A percentile compares a stretch with the other conserved stretches of the same genome.
phyloP scores from a whole-genome alignment of 257 asterid species.

The Prunella vulgaris region DNA sequence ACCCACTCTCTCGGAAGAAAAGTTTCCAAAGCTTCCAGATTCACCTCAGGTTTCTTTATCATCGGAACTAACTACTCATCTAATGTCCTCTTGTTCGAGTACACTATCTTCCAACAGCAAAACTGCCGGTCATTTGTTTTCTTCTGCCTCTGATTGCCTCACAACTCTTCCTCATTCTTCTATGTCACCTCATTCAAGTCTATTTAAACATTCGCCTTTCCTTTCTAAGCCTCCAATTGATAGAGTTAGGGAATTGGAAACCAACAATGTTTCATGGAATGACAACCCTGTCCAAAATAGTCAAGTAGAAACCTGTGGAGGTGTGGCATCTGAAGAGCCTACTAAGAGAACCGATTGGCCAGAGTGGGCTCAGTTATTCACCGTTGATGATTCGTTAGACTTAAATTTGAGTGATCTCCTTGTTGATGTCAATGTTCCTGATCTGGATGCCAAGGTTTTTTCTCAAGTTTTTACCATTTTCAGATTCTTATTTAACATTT shows the following conservation, averaged over 20 bases:
- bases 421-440: constrained; percentile 58
- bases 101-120: constrained; percentile 31
- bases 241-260: constrained; percentile 27
- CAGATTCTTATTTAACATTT: no score
- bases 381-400: constrained; percentile 50
- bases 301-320: constrained; percentile 36
- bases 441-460: constrained; percentile 62
- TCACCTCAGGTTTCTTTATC: constrained; percentile 44
- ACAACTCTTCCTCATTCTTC: constrained; percentile 29
- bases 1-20: constrained; percentile 41
- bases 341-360: constrained; percentile 53
- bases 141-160: constrained; percentile 36
- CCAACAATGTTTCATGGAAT: constrained; percentile 34
- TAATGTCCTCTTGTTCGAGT: constrained; percentile 29
- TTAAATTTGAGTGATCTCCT: constrained; percentile 59
- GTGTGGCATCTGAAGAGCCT: constrained; percentile 34
- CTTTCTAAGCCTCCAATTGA: constrained; percentile 31
- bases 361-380: constrained; percentile 66
- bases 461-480: not conserved
- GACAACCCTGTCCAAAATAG: constrained; percentile 28
- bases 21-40: constrained; percentile 47
- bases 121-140: constrained; percentile 40
- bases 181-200: constrained; percentile 28
- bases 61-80: constrained; percentile 32
- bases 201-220: constrained; percentile 27